phyloP scores from a whole-genome alignment of 1,284 basidiomycete species.

The Ustilago tritici region DNA sequence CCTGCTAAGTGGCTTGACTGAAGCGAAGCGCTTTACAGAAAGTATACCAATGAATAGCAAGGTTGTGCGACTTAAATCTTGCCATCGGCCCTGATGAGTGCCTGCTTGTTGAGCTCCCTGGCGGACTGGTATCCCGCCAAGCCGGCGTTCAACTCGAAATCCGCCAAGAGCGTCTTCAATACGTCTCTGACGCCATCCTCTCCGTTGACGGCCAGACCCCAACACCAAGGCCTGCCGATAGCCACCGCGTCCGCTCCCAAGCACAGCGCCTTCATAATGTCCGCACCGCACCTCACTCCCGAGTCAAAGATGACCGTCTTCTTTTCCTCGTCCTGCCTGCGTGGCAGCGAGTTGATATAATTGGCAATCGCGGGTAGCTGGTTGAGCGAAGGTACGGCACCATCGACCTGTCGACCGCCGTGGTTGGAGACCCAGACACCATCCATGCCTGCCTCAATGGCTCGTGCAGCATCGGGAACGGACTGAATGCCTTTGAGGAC shows the following conservation, averaged over 20 bases:
- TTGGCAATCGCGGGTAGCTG: constrained; percentile 53
- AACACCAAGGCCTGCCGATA: constrained; percentile 63
- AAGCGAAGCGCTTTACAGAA: neutral
- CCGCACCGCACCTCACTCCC: constrained; percentile 60
- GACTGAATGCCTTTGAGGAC: constrained; percentile 65
- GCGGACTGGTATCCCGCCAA: constrained; percentile 39
- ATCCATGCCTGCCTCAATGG: constrained; percentile 61
- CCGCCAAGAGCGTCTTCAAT: constrained; percentile 58
- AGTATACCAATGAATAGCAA: neutral
- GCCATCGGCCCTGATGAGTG: constrained; percentile 35
- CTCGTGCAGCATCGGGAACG: constrained; percentile 55
- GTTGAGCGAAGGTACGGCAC: constrained; percentile 56
- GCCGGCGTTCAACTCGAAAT: constrained; percentile 53
- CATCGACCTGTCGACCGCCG: constrained; percentile 67
- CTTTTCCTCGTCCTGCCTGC: constrained; percentile 38
- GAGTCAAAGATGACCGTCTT: constrained; percentile 63
- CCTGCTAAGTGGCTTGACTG: neutral
- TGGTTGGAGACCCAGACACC: constrained; percentile 67
- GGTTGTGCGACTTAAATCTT: constrained; percentile 10
- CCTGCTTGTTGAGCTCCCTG: constrained; percentile 23
- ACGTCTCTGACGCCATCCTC: constrained; percentile 60
- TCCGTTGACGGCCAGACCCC: constrained; percentile 60
- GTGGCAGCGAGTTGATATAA: constrained; percentile 36
- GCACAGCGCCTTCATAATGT: constrained; percentile 63
- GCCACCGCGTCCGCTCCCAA: constrained; percentile 65